These are phyloP conservation scores for Prunus yedoensis DNA, from an alignment of 331 rosid species.

Conservation along the genomic window DNA sequence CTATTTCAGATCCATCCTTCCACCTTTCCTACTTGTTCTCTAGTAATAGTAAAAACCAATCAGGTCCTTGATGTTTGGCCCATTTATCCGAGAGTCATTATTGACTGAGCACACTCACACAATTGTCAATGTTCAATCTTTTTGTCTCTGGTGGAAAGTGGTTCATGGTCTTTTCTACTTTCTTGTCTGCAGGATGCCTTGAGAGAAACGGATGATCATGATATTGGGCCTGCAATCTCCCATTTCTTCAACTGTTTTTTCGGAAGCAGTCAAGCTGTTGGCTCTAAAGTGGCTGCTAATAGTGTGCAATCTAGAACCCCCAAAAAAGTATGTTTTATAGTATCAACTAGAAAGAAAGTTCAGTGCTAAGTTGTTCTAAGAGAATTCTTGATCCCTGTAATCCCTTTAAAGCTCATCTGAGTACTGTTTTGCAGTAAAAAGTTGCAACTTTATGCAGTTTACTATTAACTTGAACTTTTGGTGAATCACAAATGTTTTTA, in stretches of 20 bases:
- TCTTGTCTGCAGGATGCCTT: slow-evolving; percentile 62
- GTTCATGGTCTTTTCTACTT: not conserved
- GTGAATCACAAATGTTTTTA: not conserved
- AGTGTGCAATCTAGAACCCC: slow-evolving; percentile 50
- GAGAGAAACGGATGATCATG: slow-evolving; percentile 93
- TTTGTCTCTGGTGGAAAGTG: not conserved
- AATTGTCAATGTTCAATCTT: too few relatives aligned
- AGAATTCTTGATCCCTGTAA: slow-evolving; percentile 13
- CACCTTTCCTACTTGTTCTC: not conserved
- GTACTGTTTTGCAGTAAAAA: not conserved
- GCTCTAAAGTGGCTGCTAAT: slow-evolving; percentile 45
- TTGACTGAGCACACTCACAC: not conserved
- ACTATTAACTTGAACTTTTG: not conserved
- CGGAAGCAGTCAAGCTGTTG: slow-evolving; percentile 71
- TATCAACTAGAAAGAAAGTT: not conserved
- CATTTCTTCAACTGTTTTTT: slow-evolving; percentile 93
- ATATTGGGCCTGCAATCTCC: slow-evolving; percentile 69
- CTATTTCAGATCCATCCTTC: not conserved
- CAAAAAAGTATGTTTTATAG: slow-evolving; percentile 52
- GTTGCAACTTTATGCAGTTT: not conserved
- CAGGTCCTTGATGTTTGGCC: not conserved
- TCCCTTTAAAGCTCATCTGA: slow-evolving; percentile 5
- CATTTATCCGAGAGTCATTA: not conserved
- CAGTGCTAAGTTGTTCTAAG: not conserved
- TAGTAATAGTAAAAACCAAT: not conserved